Evolutionary conservation across 768 basidiomycete species (phyloP), one percentile per base, ranked within the genome.

Genomic region (Amylocystis lapponica): DNA sequence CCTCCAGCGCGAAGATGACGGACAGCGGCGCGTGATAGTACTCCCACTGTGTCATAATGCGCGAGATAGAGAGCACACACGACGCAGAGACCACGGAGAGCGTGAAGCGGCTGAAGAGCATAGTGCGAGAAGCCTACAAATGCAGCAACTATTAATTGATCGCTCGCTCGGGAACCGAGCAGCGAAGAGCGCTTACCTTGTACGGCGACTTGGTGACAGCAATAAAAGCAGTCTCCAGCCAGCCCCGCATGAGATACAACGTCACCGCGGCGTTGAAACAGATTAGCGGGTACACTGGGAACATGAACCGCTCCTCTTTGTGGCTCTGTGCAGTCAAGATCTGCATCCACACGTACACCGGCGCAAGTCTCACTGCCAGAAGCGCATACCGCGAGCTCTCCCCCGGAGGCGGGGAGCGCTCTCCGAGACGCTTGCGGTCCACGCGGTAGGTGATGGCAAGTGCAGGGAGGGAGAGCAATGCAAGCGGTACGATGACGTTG

Each of bases 251-350:
- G 32, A 99, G 71, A 61, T 88, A 97, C 10, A 95, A 50, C 11
- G 83, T 73, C n/a, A 93, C 82, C 4, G 91, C 89, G 1, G 93
- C 95, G 57, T 97, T 97, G 67, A 98, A 91, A 58, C 90, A 91
- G 36, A 98, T 64, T 25, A 98, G 63, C 2, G 91, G 87, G 60
- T 95, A 98, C 2, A 79, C 84, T 1, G 96, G 95, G 63, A 83
- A 98, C 81, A 97, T 86, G 68, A 99, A 99, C n/a, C 96, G 75
- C 60, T 99, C 96, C 64, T 99, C 96, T 66, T 99, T 99, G 66
- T 99, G 96, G 1, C 85, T 68, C 65, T 98, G 95, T 3, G 71
- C 52, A 4, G 79, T 81, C 51, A 99, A 66, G 48, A 96, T 83
- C 1, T 64, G 75, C 35, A 83, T 55, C 95, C 96, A 98, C n/a